Base-by-base conservation (phyloP, 768 basidiomycete species). In the Phaeolepiota aurea region DNA sequence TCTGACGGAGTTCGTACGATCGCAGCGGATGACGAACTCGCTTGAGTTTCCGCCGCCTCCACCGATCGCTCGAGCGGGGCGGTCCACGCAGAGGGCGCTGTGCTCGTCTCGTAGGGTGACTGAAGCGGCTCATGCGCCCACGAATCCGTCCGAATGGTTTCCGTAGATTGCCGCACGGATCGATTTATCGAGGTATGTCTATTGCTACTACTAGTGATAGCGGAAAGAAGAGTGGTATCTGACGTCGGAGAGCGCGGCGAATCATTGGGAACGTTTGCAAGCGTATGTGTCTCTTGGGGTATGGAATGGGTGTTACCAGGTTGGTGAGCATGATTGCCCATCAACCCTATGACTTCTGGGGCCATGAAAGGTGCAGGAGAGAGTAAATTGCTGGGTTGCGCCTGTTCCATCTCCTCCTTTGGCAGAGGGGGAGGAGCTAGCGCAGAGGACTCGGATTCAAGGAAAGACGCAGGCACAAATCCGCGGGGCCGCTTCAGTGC, bases 401-500 rank as follows among this genome's bases (percentile, higher is more conserved):
- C 18, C 16, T 35, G 9, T 7, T 9, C 9, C 33, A 35, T 35
- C 16, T 35, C 33, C 9, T 9, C 18, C 7, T 19, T 7, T 15
- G 33, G 33, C 33, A 15, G 18, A 5, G 12, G 19, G 30, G 10
- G 32, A 25, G 40, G 38, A n/a, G 30, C 4, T 18, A 37, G 37
- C 18, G 30, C 38, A n/a, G n/a, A n/a, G n/a, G n/a, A n/a, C n/a
- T n/a, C n/a, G n/a, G n/a, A n/a, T 15, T 21, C 20, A 12, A 40
- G 20, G 12, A 42, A 47, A 10, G 35, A 19, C 11, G 23, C 40
- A 25, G 23, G 23, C 25, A 38, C 46, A 18, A 38, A n/a, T 41
- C 52, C 52, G 3, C 46, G 50, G 2, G 52, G 52, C 19, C 31
- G 45, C 25, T 47, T 40, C 25, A 32, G 44, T 5, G 18, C 18